phyloP scores from a whole-genome alignment of 2,329 filamentous ascomycete species.

The Ceratocystis destructans region DNA sequence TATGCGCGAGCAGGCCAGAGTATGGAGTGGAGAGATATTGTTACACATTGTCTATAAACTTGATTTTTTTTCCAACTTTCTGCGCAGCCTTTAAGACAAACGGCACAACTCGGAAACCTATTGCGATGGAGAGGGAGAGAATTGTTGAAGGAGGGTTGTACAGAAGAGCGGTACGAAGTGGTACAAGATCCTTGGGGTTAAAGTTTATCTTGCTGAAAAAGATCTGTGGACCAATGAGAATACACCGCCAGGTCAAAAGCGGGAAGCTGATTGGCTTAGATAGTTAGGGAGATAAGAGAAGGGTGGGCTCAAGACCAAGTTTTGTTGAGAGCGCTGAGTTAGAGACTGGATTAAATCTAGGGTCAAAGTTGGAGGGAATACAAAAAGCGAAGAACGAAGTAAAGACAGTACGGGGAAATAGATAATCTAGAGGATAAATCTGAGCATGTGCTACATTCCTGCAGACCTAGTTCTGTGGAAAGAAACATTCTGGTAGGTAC shows the following conservation, averaged over 20 bases:
- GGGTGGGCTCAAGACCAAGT: not conserved
- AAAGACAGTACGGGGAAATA: not conserved
- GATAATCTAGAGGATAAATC: not conserved
- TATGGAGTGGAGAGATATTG: not conserved
- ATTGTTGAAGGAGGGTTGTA: not conserved
- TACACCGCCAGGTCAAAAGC: not conserved
- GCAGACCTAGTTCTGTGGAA: no score
- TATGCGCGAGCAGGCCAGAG: no score
- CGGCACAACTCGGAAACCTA: not conserved
- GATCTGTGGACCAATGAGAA: not conserved
- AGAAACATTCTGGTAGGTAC: no score
- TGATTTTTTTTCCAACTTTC: not conserved
- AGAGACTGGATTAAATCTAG: not conserved
- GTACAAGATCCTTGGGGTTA: not conserved
- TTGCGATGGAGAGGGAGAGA: not conserved
- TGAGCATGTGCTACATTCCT: no score
- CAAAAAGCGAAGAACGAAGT: not conserved
- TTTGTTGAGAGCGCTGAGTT: not conserved
- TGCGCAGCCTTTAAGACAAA: not conserved
- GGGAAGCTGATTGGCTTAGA: not conserved
- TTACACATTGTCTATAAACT: not conserved
- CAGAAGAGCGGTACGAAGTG: not conserved
- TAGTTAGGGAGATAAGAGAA: not conserved
- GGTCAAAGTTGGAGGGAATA: not conserved
- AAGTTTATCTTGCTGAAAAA: no score